These are phyloP conservation scores for Hura crepitans DNA, from an alignment of 441 rosid species.

Conservation along the genomic window DNA sequence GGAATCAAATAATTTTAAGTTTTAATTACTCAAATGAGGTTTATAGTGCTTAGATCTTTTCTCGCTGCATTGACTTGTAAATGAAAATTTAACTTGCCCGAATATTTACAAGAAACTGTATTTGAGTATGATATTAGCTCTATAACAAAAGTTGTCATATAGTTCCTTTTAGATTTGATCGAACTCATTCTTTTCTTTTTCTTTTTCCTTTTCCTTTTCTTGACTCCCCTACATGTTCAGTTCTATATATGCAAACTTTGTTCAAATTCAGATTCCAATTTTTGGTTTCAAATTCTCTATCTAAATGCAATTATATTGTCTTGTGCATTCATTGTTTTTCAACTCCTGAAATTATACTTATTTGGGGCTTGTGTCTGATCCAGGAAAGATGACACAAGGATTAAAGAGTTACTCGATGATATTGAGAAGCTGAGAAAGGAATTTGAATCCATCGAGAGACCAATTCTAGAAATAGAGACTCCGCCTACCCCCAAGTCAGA, in stretches of 20 bases:
- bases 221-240: neutral
- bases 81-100: neutral
- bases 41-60: neutral
- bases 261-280: neutral
- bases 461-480: constrained; percentile 66
- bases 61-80: neutral
- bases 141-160: neutral
- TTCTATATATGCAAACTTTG: neutral
- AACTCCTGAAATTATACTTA: constrained; percentile 8
- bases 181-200: neutral
- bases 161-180: neutral
- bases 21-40: neutral
- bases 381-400: constrained; percentile 65
- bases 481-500: constrained; percentile 39
- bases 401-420: constrained; percentile 71
- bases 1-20: neutral
- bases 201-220: neutral
- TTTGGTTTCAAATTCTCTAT: neutral
- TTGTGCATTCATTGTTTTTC: constrained; percentile 4
- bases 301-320: neutral
- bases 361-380: constrained; percentile 1
- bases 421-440: constrained; percentile 65
- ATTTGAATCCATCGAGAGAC: constrained; percentile 87
- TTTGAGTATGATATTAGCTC: neutral
- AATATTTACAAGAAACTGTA: neutral